A percentile compares a stretch with the other conserved stretches of the same genome.
Conservation (phyloP, 2,329 filamentous ascomycete genomes). For the Coleophoma eucalyptorum region DNA sequence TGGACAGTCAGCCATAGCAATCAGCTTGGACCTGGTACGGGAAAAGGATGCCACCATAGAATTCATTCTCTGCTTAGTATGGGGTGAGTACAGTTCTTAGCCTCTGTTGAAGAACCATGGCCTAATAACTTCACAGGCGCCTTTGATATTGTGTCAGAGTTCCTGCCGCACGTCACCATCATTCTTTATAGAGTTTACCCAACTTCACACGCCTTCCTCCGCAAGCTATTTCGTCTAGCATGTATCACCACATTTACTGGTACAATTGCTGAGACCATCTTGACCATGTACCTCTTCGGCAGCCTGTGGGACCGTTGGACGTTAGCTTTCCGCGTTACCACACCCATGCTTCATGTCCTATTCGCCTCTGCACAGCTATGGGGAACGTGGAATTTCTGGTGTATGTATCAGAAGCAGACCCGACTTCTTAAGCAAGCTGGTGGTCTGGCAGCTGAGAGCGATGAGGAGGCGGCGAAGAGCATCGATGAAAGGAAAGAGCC, state of each 20-base stretch:
- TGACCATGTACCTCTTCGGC: conserved; percentile 40
- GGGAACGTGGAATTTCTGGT: conserved; percentile 36
- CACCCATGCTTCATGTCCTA: conserved; percentile 36
- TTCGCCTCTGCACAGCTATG: conserved; percentile 39
- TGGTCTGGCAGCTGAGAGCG: not conserved
- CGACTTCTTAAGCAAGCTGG: not conserved
- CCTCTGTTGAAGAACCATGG: not conserved
- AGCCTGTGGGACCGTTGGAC: conserved; percentile 37
- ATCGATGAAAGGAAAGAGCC: no score
- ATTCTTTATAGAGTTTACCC: conserved; percentile 39
- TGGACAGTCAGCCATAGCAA: conserved; percentile 36
- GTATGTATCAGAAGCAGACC: conserved; percentile 30
- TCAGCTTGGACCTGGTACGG: conserved; percentile 22
- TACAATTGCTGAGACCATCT: conserved; percentile 35
- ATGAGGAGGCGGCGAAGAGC: no score
- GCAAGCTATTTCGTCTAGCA: conserved; percentile 31
- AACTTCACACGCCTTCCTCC: conserved; percentile 32
- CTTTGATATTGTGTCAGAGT: conserved; percentile 41
- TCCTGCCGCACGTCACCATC: conserved; percentile 40
- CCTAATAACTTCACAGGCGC: conserved; percentile 29
- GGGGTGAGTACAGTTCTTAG: conserved; percentile 15
- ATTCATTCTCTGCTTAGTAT: conserved; percentile 24
- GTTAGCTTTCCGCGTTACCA: conserved; percentile 37
- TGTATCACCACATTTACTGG: conserved; percentile 33
- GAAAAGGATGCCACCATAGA: conserved; percentile 25